Evolutionary conservation across 441 rosid genomes (phyloP).

Genomic region (Manihot esculenta): DNA sequence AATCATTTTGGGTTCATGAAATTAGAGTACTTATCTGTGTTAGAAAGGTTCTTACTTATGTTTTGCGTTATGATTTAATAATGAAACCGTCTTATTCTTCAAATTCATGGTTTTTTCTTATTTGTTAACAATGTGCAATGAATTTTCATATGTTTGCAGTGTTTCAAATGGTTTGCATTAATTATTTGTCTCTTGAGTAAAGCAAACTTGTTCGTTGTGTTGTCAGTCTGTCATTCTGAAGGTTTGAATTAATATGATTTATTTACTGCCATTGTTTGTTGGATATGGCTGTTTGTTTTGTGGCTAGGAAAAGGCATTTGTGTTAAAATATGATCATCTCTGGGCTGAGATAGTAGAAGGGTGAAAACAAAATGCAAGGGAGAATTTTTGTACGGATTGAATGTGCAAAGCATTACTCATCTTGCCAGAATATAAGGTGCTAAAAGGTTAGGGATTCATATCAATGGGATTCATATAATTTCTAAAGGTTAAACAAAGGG

Average conservation of each 20-base stretch:
- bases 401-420: not conserved
- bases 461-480: too few species aligned
- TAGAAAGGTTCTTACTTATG: not conserved
- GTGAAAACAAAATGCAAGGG: too few species aligned
- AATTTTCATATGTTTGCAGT: not conserved
- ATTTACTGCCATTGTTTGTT: not conserved
- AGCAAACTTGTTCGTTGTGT: not conserved
- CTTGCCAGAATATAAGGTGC: not conserved
- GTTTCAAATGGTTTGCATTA: not conserved
- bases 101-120: not conserved
- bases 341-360: not conserved
- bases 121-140: not conserved
- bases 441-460: too few species aligned
- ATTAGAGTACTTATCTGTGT: not conserved
- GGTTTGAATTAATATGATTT: not conserved
- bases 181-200: not conserved
- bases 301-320: constrained; percentile 1
- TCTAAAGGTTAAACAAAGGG: too few species aligned
- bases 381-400: not conserved
- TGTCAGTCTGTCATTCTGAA: not conserved
- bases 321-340: not conserved
- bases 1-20: not conserved
- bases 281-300: too few species aligned
- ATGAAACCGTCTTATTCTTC: not conserved
- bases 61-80: not conserved